These are phyloP conservation scores for Pterulicium gracile DNA, from an alignment of 1,284 basidiomycete species.

Conservation along the genomic window DNA sequence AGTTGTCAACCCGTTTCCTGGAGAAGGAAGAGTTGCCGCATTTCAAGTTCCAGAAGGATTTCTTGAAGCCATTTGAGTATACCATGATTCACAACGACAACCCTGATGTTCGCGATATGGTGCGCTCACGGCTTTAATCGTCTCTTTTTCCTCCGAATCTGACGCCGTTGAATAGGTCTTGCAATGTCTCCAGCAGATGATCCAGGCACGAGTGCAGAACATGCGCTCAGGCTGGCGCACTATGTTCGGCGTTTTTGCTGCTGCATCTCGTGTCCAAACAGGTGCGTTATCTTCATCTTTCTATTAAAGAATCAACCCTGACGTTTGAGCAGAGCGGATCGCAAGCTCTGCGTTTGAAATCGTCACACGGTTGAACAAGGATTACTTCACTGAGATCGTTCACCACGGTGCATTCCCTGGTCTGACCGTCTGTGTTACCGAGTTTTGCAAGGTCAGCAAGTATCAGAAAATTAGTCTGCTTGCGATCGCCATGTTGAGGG, in stretches of 20 bases:
- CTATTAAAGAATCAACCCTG: neutral
- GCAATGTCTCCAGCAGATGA: slow-evolving; percentile 99
- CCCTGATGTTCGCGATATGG: slow-evolving; percentile 95
- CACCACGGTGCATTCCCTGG: slow-evolving; percentile 93
- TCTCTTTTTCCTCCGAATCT: slow-evolving; percentile 4
- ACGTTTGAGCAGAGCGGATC: slow-evolving; percentile 68
- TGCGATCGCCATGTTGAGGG: slow-evolving; percentile 93
- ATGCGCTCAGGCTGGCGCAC: slow-evolving; percentile 98
- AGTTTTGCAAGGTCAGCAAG: slow-evolving; percentile 98
- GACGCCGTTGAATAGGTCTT: slow-evolving; percentile 49
- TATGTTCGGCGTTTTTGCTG: slow-evolving; percentile 97
- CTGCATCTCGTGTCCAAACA: slow-evolving; percentile 89
- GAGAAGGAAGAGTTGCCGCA: slow-evolving; percentile 98
- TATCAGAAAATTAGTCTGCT: slow-evolving; percentile 97
- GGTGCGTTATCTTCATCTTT: slow-evolving; percentile 32
- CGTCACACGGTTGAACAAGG: slow-evolving; percentile 83
- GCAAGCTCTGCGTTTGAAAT: slow-evolving; percentile 95
- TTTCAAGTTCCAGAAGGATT: slow-evolving; percentile 99
- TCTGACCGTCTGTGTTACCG: slow-evolving; percentile 93
- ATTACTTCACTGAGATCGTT: slow-evolving; percentile 88
- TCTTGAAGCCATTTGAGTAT: slow-evolving; percentile 95
- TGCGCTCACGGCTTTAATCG: slow-evolving; percentile 21
- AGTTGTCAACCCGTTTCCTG: slow-evolving; percentile 96
- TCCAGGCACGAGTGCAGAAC: slow-evolving; percentile 90
- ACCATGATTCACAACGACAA: slow-evolving; percentile 97